These are phyloP conservation scores for Mikania micrantha DNA, from an alignment of 129 eudicot genomes.

Conservation along the genomic window DNA sequence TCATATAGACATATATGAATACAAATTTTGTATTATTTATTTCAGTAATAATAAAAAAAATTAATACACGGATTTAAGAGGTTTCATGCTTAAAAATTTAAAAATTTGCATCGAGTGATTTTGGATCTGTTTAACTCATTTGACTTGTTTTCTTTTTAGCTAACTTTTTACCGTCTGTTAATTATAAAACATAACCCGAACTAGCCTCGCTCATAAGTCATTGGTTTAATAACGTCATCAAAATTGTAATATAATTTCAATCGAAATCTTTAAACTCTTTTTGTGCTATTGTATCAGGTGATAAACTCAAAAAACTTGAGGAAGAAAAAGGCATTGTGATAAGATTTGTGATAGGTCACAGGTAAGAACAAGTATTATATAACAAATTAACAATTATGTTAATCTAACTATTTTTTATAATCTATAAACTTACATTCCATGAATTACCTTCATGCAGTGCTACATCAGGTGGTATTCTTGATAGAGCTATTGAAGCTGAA, in stretches of 20 bases:
- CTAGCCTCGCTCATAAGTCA: background rate
- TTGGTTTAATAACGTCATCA: background rate
- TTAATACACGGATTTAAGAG: too few relatives aligned
- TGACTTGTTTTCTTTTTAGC: background rate
- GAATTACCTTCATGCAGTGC: slow-evolving; percentile 41
- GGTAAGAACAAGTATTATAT: slow-evolving; percentile 35
- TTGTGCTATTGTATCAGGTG: slow-evolving; percentile 40
- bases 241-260: background rate
- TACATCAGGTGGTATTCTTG: slow-evolving; percentile 78
- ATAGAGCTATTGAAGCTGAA: slow-evolving; percentile 86
- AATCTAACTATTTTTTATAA: background rate
- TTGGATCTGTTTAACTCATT: background rate
- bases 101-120: background rate
- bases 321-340: slow-evolving; percentile 89
- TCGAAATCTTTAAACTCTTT: background rate
- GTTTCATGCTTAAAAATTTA: background rate
- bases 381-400: background rate
- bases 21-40: background rate
- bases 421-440: background rate
- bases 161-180: background rate
- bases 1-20: background rate
- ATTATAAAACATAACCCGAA: background rate
- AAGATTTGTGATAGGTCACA: slow-evolving; percentile 96
- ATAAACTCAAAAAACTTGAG: slow-evolving; percentile 71
- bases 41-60: too few relatives aligned